phyloP scores from a whole-genome alignment of 257 asterid genomes.

The Fraxinus excelsior region DNA sequence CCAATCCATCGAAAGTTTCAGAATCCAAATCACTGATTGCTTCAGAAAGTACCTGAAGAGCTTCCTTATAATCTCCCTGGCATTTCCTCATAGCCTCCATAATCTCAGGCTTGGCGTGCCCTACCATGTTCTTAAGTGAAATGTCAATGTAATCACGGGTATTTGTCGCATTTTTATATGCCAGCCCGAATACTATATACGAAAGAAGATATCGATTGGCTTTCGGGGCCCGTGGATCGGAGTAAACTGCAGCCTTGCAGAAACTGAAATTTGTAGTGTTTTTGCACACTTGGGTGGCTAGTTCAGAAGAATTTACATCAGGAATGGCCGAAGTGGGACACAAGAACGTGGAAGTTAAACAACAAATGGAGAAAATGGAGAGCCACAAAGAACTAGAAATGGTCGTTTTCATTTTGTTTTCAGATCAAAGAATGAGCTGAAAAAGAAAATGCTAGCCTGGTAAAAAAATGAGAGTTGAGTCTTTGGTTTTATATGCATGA shows the following conservation, averaged over 20 bases:
- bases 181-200: slow-evolving; percentile 27
- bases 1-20: slow-evolving; percentile 30
- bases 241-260: slow-evolving; percentile 37
- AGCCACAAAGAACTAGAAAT: background rate
- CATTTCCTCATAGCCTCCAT: slow-evolving; percentile 20
- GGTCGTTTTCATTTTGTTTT: slow-evolving; percentile 19
- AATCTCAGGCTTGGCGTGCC: background rate
- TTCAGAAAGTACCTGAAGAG: slow-evolving; percentile 8
- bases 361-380: background rate
- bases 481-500: background rate
- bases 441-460: background rate
- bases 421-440: background rate
- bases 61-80: slow-evolving; percentile 16
- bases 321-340: background rate
- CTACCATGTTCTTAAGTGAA: background rate
- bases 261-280: slow-evolving; percentile 32
- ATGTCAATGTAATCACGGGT: slow-evolving; percentile 22
- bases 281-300: slow-evolving; percentile 37
- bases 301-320: background rate
- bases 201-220: slow-evolving; percentile 33
- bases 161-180: slow-evolving; percentile 21
- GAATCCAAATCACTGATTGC: slow-evolving; percentile 32
- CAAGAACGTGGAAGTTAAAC: background rate
- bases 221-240: slow-evolving; percentile 35
- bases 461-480: background rate